Percentiles rank a stretch among this genome's conserved stretches.
phyloP scores from a whole-genome alignment of 257 asterid genomes.

The Echites panduratus region DNA sequence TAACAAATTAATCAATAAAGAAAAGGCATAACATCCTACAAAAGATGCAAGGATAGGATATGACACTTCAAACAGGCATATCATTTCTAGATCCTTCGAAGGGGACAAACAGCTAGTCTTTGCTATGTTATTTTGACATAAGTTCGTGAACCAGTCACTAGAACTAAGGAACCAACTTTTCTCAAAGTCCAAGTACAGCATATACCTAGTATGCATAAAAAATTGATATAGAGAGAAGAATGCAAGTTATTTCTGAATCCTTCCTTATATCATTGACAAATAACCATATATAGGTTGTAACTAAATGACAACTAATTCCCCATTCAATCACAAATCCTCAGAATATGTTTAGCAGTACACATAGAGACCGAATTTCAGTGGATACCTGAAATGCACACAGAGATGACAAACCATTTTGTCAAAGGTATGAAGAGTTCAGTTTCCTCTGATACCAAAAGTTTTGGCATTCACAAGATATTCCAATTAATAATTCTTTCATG shows the following conservation, averaged over 20 bases:
- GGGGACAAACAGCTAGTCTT: not conserved
- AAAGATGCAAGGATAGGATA: not conserved
- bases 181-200: not conserved
- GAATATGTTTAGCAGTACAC: not conserved
- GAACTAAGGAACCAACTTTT: not conserved
- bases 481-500: not conserved
- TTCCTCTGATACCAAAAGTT: not conserved
- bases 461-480: not conserved
- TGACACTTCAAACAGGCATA: not conserved
- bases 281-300: too few species aligned
- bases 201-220: not conserved
- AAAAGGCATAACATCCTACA: not conserved
- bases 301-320: not conserved
- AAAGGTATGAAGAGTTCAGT: not conserved
- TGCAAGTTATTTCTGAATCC: not conserved
- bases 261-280: not conserved
- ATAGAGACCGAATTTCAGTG: not conserved
- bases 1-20: not conserved
- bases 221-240: not conserved
- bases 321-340: not conserved
- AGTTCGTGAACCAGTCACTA: not conserved
- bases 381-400: not conserved
- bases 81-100: not conserved
- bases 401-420: not conserved
- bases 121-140: not conserved